Conservation (phyloP, 768 basidiomycete species). For the Tephrocybe rancida region DNA sequence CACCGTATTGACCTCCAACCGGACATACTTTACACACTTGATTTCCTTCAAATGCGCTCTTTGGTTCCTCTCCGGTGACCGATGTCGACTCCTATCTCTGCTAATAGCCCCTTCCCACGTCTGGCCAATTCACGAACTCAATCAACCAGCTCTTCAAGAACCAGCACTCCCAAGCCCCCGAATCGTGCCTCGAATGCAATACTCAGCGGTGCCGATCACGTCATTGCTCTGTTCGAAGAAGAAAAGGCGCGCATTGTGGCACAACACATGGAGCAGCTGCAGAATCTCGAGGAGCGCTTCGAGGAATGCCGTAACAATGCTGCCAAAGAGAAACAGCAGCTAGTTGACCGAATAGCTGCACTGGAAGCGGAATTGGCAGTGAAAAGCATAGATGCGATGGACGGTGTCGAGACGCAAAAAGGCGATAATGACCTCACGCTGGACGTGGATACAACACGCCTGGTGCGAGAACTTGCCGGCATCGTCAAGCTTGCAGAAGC, state of each 20-base stretch:
- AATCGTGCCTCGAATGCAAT: not conserved
- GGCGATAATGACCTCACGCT: not conserved
- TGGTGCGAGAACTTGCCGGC: slow-evolving; percentile 1
- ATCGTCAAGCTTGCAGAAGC: slow-evolving; percentile 1
- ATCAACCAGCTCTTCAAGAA: too few species aligned
- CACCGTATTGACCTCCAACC: too few species aligned
- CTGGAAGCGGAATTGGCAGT: slow-evolving; percentile 10
- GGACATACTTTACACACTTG: too few species aligned
- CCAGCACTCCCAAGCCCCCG: too few species aligned
- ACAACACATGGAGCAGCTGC: not conserved
- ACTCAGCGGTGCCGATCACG: slow-evolving; percentile 3
- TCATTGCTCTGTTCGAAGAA: slow-evolving; percentile 9
- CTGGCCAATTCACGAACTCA: too few species aligned
- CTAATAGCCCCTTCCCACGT: too few species aligned
- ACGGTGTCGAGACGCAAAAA: too few species aligned
- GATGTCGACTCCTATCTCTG: too few species aligned
- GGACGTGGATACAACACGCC: not conserved
- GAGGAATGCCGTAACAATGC: slow-evolving; percentile 5
- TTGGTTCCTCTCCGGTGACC: too few species aligned
- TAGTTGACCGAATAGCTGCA: slow-evolving; percentile 5
- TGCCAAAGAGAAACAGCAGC: not conserved
- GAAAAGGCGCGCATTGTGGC: slow-evolving; percentile 7
- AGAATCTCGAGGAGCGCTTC: slow-evolving; percentile 7
- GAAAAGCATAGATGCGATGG: not conserved
- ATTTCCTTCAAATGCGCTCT: too few species aligned